These are phyloP conservation scores for Claviceps sp. DNA, from an alignment of 2,329 filamentous ascomycete genomes.

Conservation along the genomic window DNA sequence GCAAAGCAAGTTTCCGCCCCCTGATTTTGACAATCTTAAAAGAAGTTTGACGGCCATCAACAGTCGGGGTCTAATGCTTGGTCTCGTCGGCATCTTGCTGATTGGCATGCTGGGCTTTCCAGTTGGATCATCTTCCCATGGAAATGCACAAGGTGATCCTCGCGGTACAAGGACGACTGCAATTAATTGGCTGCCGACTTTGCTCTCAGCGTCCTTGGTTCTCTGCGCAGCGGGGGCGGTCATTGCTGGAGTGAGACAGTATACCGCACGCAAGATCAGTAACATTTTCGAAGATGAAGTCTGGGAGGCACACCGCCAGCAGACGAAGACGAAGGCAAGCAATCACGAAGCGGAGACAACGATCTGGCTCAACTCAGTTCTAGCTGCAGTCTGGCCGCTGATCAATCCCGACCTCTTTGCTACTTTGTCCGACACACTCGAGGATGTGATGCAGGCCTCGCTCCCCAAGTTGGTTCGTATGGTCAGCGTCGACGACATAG, in stretches of 20 bases:
- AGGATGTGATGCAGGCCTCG: slow-evolving; percentile 71
- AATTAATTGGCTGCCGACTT: slow-evolving; percentile 14
- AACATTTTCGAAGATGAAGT: slow-evolving; percentile 54
- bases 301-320: slow-evolving; percentile 50
- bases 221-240: slow-evolving; percentile 19
- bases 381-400: slow-evolving; percentile 58
- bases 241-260: slow-evolving; percentile 37
- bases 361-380: slow-evolving; percentile 57
- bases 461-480: slow-evolving; percentile 56
- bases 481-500: slow-evolving; percentile 64
- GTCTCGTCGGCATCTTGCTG: slow-evolving; percentile 19
- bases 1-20: slow-evolving; percentile 32
- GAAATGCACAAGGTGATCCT: not conserved
- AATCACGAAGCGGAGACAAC: slow-evolving; percentile 47
- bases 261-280: slow-evolving; percentile 47
- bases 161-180: slow-evolving; percentile 7
- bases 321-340: slow-evolving; percentile 28
- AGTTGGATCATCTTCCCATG: not conserved
- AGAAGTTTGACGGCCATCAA: slow-evolving; percentile 18
- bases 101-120: slow-evolving; percentile 8
- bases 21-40: slow-evolving; percentile 30
- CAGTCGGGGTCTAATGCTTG: slow-evolving; percentile 22
- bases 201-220: slow-evolving; percentile 6
- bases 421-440: slow-evolving; percentile 54
- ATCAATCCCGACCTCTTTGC: slow-evolving; percentile 64